phyloP scores from a whole-genome alignment of 805 yeast species.

The Metschnikowia continentalis region DNA sequence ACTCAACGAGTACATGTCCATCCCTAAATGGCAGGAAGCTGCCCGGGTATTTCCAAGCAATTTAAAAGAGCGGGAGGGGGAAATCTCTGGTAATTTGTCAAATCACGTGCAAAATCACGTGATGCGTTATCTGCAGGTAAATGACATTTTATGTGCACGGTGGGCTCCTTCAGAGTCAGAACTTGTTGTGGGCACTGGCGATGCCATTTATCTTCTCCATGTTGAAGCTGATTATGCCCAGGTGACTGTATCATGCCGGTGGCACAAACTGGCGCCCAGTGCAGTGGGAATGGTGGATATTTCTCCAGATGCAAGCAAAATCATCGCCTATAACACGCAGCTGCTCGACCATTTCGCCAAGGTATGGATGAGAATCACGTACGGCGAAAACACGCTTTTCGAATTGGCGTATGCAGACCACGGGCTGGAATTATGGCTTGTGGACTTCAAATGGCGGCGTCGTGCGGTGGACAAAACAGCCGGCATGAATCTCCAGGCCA shows the following conservation, averaged over 20 bases:
- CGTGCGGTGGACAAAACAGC: conserved; percentile 31
- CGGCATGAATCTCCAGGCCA: conserved; percentile 12
- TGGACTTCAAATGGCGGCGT: conserved; percentile 38
- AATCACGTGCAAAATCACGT: not conserved
- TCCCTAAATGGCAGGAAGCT: conserved; percentile 44
- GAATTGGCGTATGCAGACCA: conserved; percentile 70
- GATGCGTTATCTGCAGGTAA: not conserved
- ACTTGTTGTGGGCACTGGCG: conserved; percentile 54
- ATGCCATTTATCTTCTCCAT: conserved; percentile 51
- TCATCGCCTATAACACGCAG: conserved; percentile 55
- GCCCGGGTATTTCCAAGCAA: conserved; percentile 13
- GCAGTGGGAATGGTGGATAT: conserved; percentile 56
- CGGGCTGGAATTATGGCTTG: conserved; percentile 44
- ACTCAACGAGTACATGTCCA: conserved; percentile 42
- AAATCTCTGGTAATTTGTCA: not conserved
- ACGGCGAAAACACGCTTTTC: conserved; percentile 57
- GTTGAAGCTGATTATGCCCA: conserved; percentile 44
- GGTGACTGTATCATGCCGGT: conserved; percentile 31
- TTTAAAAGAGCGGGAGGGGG: not conserved
- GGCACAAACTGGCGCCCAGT: conserved; percentile 54
- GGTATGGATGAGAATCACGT: conserved; percentile 72
- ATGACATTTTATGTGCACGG: conserved; percentile 30
- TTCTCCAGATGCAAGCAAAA: conserved; percentile 63
- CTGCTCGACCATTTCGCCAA: conserved; percentile 64
- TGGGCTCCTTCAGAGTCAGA: conserved; percentile 58